Evolutionary conservation across 768 basidiomycete species (phyloP).

Genomic region (Tulasnella sp.): DNA sequence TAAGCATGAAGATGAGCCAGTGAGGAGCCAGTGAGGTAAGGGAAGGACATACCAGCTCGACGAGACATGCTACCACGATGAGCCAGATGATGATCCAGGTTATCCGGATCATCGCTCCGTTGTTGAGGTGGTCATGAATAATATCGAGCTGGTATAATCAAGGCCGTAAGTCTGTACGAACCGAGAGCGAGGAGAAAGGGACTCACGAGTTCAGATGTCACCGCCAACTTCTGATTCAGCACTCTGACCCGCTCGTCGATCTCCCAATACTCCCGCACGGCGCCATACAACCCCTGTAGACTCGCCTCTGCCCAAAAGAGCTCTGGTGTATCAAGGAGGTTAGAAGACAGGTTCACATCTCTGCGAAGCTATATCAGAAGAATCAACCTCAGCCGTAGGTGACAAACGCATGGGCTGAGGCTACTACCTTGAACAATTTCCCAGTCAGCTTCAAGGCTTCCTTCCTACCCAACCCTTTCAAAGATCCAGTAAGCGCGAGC

Average conservation of each 20-base stretch:
- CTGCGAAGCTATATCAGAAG: constrained; percentile 40
- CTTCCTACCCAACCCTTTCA: constrained; percentile 55
- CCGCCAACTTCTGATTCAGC: constrained; percentile 77
- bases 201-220: constrained; percentile 81
- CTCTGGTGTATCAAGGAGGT: constrained; percentile 88
- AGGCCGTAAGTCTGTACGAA: background rate
- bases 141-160: constrained; percentile 56
- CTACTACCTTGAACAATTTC: constrained; percentile 52
- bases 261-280: constrained; percentile 91
- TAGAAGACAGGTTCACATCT: constrained; percentile 84
- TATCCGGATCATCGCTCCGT: constrained; percentile 80
- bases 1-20: constrained; percentile 23
- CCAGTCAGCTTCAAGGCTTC: constrained; percentile 86
- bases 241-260: constrained; percentile 72
- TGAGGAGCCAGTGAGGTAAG: background rate
- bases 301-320: constrained; percentile 94
- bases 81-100: constrained; percentile 76
- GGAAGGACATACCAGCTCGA: constrained; percentile 51
- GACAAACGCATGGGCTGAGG: no score
- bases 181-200: background rate
- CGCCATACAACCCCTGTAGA: constrained; percentile 79
- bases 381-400: no score
- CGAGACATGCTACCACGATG: constrained; percentile 81
- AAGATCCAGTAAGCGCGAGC: constrained; percentile 64
- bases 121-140: constrained; percentile 89